Evolutionary conservation across 2,329 filamentous ascomycete species (phyloP).

Genomic region (Microascus cirrosus): DNA sequence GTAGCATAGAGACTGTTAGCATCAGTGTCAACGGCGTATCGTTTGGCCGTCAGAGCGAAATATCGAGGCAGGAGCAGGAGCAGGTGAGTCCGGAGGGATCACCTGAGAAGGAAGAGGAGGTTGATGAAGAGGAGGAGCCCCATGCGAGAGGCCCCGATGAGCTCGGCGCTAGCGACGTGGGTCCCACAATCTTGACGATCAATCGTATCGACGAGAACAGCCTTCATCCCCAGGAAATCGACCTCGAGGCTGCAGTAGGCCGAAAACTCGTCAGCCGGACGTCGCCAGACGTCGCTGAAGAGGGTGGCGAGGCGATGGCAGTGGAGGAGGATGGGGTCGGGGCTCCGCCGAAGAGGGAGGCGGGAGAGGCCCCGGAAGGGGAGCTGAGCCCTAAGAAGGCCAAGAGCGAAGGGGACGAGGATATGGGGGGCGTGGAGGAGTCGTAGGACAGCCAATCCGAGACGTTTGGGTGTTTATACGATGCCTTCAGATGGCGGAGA

Average conservation of each 20-base stretch:
- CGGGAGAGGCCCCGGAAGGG: conserved; percentile 33
- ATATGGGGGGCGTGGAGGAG: neutral
- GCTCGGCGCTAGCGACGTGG: conserved; percentile 79
- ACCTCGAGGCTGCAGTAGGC: conserved; percentile 51
- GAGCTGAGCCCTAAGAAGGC: conserved; percentile 32
- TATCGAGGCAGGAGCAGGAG: conserved; percentile 77
- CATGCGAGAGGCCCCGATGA: conserved; percentile 77
- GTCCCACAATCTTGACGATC: conserved; percentile 36
- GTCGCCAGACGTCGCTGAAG: conserved; percentile 5
- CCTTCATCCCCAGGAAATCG: conserved; percentile 42
- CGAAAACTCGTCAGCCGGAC: conserved; percentile 25
- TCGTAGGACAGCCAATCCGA: neutral
- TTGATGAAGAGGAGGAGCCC: conserved; percentile 50
- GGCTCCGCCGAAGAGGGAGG: conserved; percentile 42
- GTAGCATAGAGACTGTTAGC: conserved; percentile 70
- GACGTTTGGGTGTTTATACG: neutral
- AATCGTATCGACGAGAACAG: conserved; percentile 16
- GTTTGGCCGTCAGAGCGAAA: conserved; percentile 70
- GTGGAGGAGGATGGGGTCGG: conserved; percentile 11
- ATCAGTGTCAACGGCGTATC: conserved; percentile 62
- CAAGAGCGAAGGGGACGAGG: conserved; percentile 25
- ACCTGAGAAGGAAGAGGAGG: conserved; percentile 12
- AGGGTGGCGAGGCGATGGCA: neutral
- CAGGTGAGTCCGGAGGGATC: conserved; percentile 24
- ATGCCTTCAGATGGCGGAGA: neutral